A percentile compares a stretch with the other conserved stretches of the same genome.
Evolutionary conservation across 2,329 filamentous ascomycete species (phyloP).

Genomic region (Aspergillus spinulosporus): DNA sequence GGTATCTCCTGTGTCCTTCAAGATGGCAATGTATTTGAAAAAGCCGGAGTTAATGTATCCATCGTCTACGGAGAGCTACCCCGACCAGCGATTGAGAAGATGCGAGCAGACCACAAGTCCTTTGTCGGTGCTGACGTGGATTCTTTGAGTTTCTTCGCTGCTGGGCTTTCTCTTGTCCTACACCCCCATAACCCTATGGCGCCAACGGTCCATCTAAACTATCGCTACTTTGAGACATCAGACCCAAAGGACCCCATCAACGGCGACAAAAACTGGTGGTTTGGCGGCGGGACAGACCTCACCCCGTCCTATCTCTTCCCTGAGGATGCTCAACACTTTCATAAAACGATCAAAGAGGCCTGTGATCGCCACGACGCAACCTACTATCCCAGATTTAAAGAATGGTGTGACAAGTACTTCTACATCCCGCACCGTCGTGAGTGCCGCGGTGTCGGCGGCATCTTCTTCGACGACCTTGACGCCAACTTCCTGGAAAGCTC

Average conservation of each 20-base stretch:
- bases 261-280: conserved; percentile 83
- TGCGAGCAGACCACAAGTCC: conserved; percentile 93
- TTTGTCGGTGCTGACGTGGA: conserved; percentile 74
- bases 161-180: conserved; percentile 87
- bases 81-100: conserved; percentile 82
- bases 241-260: conserved; percentile 72
- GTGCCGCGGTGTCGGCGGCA: conserved; percentile 83
- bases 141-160: conserved; percentile 90
- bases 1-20: conserved; percentile 94
- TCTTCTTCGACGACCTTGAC: conserved; percentile 98
- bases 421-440: conserved; percentile 88
- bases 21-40: conserved; percentile 96
- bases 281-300: conserved; percentile 90
- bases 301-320: conserved; percentile 94
- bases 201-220: conserved; percentile 96
- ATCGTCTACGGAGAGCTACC: conserved; percentile 92
- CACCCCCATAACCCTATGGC: conserved; percentile 96
- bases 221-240: conserved; percentile 96
- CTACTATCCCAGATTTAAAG: conserved; percentile 94
- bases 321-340: conserved; percentile 96
- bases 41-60: conserved; percentile 92
- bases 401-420: conserved; percentile 98
- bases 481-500: conserved; percentile 47
- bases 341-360: conserved; percentile 84
- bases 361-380: conserved; percentile 90